Conservation (phyloP, 441 rosid species). For the Pelargonium australe region DNA sequence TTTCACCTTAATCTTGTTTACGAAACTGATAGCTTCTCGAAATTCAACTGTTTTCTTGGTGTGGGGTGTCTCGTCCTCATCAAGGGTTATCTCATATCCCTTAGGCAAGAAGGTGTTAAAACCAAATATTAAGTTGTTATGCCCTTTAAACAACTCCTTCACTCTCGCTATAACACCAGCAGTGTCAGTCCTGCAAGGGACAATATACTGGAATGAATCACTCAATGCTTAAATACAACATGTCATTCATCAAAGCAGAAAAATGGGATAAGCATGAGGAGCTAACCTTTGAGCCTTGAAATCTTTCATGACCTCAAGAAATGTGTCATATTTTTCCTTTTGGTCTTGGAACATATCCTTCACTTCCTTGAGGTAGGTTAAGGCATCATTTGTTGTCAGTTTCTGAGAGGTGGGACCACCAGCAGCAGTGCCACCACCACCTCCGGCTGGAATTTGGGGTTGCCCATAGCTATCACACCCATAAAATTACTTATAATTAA, state of each 20-base stretch:
- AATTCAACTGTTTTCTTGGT: conserved; percentile 95
- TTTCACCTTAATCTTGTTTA: conserved; percentile 92
- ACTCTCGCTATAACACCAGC: conserved; percentile 89
- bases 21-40: conserved; percentile 93
- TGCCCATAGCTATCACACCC: conserved; percentile 46
- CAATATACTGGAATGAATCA: conserved; percentile 12
- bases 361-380: conserved; percentile 89
- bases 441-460: conserved; percentile 35
- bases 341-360: conserved; percentile 87
- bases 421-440: conserved; percentile 11
- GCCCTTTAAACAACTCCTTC: conserved; percentile 90
- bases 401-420: conserved; percentile 56
- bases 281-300: conserved; percentile 98
- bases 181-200: conserved; percentile 68
- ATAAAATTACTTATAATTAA: neutral
- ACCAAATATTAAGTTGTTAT: conserved; percentile 79
- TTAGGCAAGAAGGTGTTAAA: conserved; percentile 98
- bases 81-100: conserved; percentile 83
- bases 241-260: conserved; percentile 14
- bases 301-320: conserved; percentile 97
- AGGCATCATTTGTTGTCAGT: conserved; percentile 89
- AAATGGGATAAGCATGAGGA: conserved; percentile 16
- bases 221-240: neutral
- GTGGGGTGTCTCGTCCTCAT: conserved; percentile 65
- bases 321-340: conserved; percentile 84